Evolutionary conservation across 345 rosid genomes (phyloP).

Genomic region (Acer saccharum): DNA sequence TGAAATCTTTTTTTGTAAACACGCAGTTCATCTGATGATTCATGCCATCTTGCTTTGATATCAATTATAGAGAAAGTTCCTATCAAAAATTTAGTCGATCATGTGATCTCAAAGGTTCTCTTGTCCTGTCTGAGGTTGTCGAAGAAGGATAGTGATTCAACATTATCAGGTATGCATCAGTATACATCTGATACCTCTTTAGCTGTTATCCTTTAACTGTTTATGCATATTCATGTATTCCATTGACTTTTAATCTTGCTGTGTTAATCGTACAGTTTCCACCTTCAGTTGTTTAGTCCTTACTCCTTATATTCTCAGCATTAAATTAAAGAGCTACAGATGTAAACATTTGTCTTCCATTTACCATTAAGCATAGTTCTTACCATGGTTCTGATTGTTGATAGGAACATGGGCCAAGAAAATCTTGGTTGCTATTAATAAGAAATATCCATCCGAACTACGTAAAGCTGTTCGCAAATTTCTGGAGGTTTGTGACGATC

Average conservation of each 20-base stretch:
- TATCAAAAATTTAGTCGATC: conserved; percentile 48
- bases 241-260: background rate
- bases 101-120: conserved; percentile 61
- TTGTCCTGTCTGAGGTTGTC: conserved; percentile 59
- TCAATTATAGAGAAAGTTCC: conserved; percentile 74
- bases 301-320: background rate
- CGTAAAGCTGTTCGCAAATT: conserved; percentile 53
- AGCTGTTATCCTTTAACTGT: background rate
- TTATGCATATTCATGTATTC: background rate
- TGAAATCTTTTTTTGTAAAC: conserved; percentile 28
- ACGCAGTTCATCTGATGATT: conserved; percentile 70
- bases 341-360: background rate
- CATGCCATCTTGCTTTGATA: conserved; percentile 45
- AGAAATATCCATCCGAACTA: conserved; percentile 73
- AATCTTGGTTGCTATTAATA: conserved; percentile 56
- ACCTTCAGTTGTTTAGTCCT: background rate
- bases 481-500: conserved; percentile 54
- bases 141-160: conserved; percentile 43
- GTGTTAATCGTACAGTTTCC: background rate
- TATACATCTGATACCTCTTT: conserved; percentile 52
- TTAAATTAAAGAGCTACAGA: background rate
- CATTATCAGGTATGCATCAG: conserved; percentile 27
- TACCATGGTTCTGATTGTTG: conserved; percentile 18
- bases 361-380: background rate
- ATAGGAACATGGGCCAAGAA: conserved; percentile 78